A percentile compares a stretch with the other conserved stretches of the same genome.
Evolutionary conservation across 345 rosid species (phyloP).

Genomic region (Litchi chinensis): DNA sequence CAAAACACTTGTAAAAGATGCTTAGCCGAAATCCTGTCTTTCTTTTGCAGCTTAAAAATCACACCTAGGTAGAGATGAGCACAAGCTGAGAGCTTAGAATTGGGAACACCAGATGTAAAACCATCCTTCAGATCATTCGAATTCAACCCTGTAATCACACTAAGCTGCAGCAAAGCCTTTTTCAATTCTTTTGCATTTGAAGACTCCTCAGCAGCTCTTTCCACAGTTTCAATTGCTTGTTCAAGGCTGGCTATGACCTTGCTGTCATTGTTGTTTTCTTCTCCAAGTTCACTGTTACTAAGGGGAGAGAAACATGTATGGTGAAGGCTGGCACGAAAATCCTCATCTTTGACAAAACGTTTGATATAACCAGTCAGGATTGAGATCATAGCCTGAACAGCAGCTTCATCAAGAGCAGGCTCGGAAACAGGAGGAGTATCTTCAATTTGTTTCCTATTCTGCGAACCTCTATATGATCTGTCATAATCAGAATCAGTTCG

Average conservation of each 20-base stretch:
- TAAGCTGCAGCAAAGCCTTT: slow-evolving; percentile 58
- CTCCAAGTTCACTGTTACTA: slow-evolving; percentile 23
- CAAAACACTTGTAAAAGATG: slow-evolving; percentile 65
- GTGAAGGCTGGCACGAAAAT: slow-evolving; percentile 39
- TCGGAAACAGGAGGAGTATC: slow-evolving; percentile 30
- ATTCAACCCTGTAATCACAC: slow-evolving; percentile 53
- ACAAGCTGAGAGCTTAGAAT: slow-evolving; percentile 57
- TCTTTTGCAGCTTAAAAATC: slow-evolving; percentile 56
- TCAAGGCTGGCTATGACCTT: slow-evolving; percentile 51
- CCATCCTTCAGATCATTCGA: slow-evolving; percentile 46
- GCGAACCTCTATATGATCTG: slow-evolving; percentile 31
- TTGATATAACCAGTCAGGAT: slow-evolving; percentile 50
- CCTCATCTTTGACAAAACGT: slow-evolving; percentile 45
- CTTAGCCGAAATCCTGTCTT: slow-evolving; percentile 58
- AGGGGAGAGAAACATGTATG: slow-evolving; percentile 50
- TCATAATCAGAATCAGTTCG: slow-evolving; percentile 24
- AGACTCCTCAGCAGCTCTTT: slow-evolving; percentile 44
- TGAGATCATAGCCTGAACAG: slow-evolving; percentile 56
- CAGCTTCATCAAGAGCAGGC: slow-evolving; percentile 66
- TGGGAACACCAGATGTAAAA: slow-evolving; percentile 46
- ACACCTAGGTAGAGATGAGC: slow-evolving; percentile 64
- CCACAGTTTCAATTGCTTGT: slow-evolving; percentile 50
- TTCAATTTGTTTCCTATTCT: slow-evolving; percentile 26
- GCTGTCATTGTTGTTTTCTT: slow-evolving; percentile 30
- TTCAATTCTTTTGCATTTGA: slow-evolving; percentile 47